These are phyloP conservation scores for Lophiostoma macrostomum DNA, from an alignment of 495 filamentous ascomycete species.

Conservation along the genomic window DNA sequence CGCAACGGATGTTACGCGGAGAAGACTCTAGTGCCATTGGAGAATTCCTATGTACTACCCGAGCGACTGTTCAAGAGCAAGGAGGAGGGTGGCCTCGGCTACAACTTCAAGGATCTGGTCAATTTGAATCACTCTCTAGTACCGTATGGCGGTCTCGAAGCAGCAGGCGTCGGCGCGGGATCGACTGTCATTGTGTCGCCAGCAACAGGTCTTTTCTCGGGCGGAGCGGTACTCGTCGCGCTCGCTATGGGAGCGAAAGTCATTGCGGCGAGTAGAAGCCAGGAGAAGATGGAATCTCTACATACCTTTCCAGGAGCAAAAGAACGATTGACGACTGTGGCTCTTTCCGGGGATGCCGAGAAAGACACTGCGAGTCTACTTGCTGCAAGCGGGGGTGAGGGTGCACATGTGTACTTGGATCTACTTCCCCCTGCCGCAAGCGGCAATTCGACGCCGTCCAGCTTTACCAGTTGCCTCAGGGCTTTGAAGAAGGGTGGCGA, in stretches of 20 bases:
- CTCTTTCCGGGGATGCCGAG: slow-evolving; percentile 11
- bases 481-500: slow-evolving; percentile 15
- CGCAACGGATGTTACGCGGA: slow-evolving; percentile 47
- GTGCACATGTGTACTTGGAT: slow-evolving; percentile 19
- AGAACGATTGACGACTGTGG: slow-evolving; percentile 12
- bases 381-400: slow-evolving; percentile 8
- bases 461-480: slow-evolving; percentile 2
- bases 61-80: slow-evolving; percentile 42
- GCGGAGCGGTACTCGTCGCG: slow-evolving; percentile 33
- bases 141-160: slow-evolving; percentile 51
- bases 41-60: slow-evolving; percentile 46
- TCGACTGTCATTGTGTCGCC: slow-evolving; percentile 36
- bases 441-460: neutral
- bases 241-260: slow-evolving; percentile 40
- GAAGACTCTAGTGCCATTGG: slow-evolving; percentile 46
- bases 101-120: slow-evolving; percentile 41
- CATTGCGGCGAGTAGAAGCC: slow-evolving; percentile 36
- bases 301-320: slow-evolving; percentile 11
- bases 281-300: slow-evolving; percentile 26
- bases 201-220: slow-evolving; percentile 38
- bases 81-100: slow-evolving; percentile 35
- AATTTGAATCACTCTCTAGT: slow-evolving; percentile 41
- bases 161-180: slow-evolving; percentile 46
- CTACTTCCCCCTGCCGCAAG: slow-evolving; percentile 6
- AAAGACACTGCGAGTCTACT: slow-evolving; percentile 14